Conservation (phyloP, 2,329 filamentous ascomycete genomes). For the Paradendryphiella salina region DNA sequence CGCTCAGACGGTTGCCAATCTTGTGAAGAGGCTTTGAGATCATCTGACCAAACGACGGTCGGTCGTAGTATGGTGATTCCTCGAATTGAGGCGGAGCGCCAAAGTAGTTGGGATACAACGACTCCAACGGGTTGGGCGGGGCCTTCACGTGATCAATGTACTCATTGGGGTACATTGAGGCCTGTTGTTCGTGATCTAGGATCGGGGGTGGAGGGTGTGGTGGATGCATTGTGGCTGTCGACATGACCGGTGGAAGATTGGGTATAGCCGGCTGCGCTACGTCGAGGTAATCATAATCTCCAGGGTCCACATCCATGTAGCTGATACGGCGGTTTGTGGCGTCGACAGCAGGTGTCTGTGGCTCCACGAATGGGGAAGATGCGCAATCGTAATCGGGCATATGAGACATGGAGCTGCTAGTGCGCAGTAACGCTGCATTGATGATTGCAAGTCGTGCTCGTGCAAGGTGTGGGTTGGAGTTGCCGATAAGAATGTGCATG, state of each 20-base stretch:
- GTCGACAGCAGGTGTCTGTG: conserved; percentile 32
- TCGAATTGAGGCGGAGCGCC: conserved; percentile 42
- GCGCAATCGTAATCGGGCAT: conserved; percentile 30
- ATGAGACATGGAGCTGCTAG: conserved; percentile 22
- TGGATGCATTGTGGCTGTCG: conserved; percentile 21
- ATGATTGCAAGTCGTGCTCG: conserved; percentile 35
- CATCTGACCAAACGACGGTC: conserved; percentile 42
- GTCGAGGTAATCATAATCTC: conserved; percentile 35
- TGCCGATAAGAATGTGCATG: conserved; percentile 44
- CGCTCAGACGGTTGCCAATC: conserved; percentile 35
- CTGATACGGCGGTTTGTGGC: conserved; percentile 39
- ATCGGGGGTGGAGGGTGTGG: conserved; percentile 25
- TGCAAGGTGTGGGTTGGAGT: conserved; percentile 34
- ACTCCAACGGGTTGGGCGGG: conserved; percentile 36
- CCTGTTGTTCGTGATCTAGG: conserved; percentile 26
- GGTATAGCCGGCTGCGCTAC: conserved; percentile 38
- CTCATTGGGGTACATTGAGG: conserved; percentile 23
- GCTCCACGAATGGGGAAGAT: conserved; percentile 31
- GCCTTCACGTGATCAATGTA: conserved; percentile 39
- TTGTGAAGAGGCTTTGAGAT: conserved; percentile 42
- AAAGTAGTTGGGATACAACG: conserved; percentile 44
- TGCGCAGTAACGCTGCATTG: conserved; percentile 39
- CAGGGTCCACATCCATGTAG: conserved; percentile 46
- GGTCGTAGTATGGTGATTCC: conserved; percentile 44
- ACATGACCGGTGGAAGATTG: conserved; percentile 29